phyloP scores from a whole-genome alignment of 768 basidiomycete species.

The Kwoniella pini region DNA sequence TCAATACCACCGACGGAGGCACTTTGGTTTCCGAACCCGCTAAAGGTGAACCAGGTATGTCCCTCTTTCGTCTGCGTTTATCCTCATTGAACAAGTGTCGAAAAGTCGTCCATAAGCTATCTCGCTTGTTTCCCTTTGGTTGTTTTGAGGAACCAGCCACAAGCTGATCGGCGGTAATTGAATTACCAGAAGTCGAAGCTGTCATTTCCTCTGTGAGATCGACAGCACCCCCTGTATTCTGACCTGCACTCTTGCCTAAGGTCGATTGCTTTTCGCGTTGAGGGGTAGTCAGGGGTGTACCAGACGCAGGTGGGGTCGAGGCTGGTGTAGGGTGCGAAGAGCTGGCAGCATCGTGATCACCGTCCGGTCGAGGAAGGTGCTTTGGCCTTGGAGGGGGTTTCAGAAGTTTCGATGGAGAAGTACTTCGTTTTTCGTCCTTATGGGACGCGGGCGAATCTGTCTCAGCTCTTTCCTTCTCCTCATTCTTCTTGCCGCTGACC shows the following conservation, averaged over 20 bases:
- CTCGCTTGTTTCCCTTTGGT: constrained; percentile 62
- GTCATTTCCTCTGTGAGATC: constrained; percentile 8
- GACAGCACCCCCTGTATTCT: background rate
- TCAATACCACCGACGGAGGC: constrained; percentile 32
- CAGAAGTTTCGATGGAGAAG: constrained; percentile 45
- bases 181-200: background rate
- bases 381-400: constrained; percentile 37
- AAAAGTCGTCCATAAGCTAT: constrained; percentile 80
- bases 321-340: background rate
- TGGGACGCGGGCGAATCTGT: constrained; percentile 19
- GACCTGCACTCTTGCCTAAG: background rate
- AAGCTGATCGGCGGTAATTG: constrained; percentile 13
- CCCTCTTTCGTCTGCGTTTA: constrained; percentile 71
- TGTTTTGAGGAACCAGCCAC: constrained; percentile 5
- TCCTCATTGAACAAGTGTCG: constrained; percentile 92
- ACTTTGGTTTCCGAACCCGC: constrained; percentile 13
- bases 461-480: constrained; percentile 56
- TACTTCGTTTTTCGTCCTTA: constrained; percentile 18
- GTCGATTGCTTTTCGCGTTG: constrained; percentile 5
- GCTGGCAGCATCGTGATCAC: constrained; percentile 8
- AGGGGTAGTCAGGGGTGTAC: constrained; percentile 66
- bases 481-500: constrained; percentile 78
- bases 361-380: constrained; percentile 11
- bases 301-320: constrained; percentile 1
- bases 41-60: constrained; percentile 17